These are phyloP conservation scores for Helianthus tuberosus DNA, from an alignment of 129 eudicot species.

Conservation along the genomic window DNA sequence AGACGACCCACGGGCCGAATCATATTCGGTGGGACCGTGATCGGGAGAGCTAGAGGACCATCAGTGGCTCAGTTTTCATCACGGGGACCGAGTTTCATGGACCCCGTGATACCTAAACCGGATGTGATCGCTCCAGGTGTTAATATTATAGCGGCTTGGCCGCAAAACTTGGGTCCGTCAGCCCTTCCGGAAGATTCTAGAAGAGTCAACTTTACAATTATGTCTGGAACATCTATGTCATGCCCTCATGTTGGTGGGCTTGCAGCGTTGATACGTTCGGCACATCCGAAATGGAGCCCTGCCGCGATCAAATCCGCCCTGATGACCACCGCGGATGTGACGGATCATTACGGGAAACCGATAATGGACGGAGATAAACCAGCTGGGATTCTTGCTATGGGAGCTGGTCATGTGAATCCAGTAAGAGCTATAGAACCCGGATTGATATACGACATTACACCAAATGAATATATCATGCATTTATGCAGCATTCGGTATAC, in stretches of 20 bases:
- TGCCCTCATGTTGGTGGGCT: slow-evolving; percentile 97
- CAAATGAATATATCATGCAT: slow-evolving; percentile 74
- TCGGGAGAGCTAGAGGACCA: slow-evolving; percentile 76
- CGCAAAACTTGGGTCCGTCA: slow-evolving; percentile 84
- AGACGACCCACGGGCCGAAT: slow-evolving; percentile 59
- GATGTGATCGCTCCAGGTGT: slow-evolving; percentile 97
- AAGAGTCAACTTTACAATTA: slow-evolving; percentile 80
- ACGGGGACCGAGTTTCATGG: slow-evolving; percentile 78
- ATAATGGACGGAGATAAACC: slow-evolving; percentile 79
- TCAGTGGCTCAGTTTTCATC: slow-evolving; percentile 96
- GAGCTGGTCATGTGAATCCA: slow-evolving; percentile 91
- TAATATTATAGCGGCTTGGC: slow-evolving; percentile 97
- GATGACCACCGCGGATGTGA: slow-evolving; percentile 70
- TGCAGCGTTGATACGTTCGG: slow-evolving; percentile 75
- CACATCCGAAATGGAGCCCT: slow-evolving; percentile 90
- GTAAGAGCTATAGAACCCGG: slow-evolving; percentile 81
- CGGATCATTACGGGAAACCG: slow-evolving; percentile 72
- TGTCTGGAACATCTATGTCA: slow-evolving; percentile 99
- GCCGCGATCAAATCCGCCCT: slow-evolving; percentile 87
- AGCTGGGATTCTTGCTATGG: slow-evolving; percentile 68
- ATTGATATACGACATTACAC: slow-evolving; percentile 68
- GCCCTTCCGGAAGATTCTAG: slow-evolving; percentile 84
- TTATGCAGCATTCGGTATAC: slow-evolving; percentile 66
- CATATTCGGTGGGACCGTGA: slow-evolving; percentile 72
- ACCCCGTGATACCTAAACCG: slow-evolving; percentile 87